Evolutionary conservation across 768 basidiomycete genomes (phyloP), one percentile per base, ranked within the genome.

Genomic region (Hebeloma cylindrosporum): DNA sequence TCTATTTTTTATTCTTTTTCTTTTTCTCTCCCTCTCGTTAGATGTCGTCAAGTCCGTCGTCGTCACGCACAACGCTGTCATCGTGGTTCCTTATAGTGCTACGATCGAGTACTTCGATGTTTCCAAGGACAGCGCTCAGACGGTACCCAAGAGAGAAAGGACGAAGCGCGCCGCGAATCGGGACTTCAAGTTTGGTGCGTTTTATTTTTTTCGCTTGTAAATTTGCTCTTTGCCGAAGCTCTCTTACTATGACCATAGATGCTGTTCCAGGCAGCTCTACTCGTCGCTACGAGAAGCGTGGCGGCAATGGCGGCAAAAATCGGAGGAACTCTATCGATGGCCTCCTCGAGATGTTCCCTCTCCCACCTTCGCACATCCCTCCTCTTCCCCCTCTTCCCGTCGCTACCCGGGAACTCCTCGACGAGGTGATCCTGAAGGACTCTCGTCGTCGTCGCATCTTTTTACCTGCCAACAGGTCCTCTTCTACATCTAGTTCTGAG

Each of bases 321-420:
- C 10, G 40, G 40, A 30, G 21, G 48, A 25, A 41, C 1, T 50
- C 48, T 14, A 50, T 60, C 3, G 35, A 48, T 23, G 59, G 58
- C 29, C 45, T 60, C 26, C 30, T 60, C 16, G 41, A 47, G 29
- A 48, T 53, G 22, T 60, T 60, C 36, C 57, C 59, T 3, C 31
- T 45, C 11, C 50, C 54, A 13, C 59, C 57, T 29, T 22, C 27
- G 26, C 34, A 46, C 28, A 31, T 49, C 7, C 46, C 52, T 16
- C 27, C 40, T 20, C 31, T 42, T 25, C 39, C 31, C 14, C 28
- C 34, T 17, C 21, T 36, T 32, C 44, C 26, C 11, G 42, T 31
- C 5, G 13, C 29, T 2, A 26, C 28, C 18, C 33, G 18, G 9
- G 34, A 32, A 11, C 16, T 23, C 14, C 6, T 14, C 35, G 34